Evolutionary conservation across 1,139 yeast species (phyloP), one percentile per base, ranked within the genome.

Genomic region (Debaryomycetaceae sp.): DNA sequence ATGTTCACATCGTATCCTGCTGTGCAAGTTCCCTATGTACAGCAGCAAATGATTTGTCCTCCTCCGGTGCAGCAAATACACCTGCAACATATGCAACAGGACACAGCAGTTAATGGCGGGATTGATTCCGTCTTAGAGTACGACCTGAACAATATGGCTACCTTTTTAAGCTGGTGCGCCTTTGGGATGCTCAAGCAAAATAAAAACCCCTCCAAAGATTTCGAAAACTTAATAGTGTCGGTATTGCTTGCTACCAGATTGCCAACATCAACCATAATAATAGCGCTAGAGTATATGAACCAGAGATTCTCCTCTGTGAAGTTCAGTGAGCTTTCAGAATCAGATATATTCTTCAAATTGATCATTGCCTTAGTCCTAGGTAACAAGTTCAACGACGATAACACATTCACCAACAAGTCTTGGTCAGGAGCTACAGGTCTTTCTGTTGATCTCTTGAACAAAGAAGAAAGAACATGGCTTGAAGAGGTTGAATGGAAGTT

Each of bases 351-450:
- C 53, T 73, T 79, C 48, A 74, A 78, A 55, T 68, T 88, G 41
- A 81, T 85, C 35, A 75, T 85, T 24, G 76, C 95, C 1, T 73
- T 92, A 36, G 78, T 92, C 31, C 71, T 92, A 47, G 95, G 97
- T 34, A 92, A 92, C 68, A 92, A 92, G 65, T 87, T 89, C 61
- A 89, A 91, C 58, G 98, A 92, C 62, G 98, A 92, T 67, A 89
- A 91, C 65, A 92, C 98, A 18, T 92, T 92, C 57, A 89, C 96
- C 45, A 92, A 91, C 66, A 82, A 82, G 56, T 88, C 96, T 7
- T 92, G 98, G 98, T 78, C 89, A 35, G 92, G 89, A 41, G 98
- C 97, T 17, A 87, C 97, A 11, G 95, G 95, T 18, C 74, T 92
- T 47, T 67, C 78, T 13, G 72, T 87, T 40, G 54, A 55, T 3